These are phyloP conservation scores for Pleurotus eryngii DNA, from an alignment of 768 basidiomycete genomes.

Conservation along the genomic window DNA sequence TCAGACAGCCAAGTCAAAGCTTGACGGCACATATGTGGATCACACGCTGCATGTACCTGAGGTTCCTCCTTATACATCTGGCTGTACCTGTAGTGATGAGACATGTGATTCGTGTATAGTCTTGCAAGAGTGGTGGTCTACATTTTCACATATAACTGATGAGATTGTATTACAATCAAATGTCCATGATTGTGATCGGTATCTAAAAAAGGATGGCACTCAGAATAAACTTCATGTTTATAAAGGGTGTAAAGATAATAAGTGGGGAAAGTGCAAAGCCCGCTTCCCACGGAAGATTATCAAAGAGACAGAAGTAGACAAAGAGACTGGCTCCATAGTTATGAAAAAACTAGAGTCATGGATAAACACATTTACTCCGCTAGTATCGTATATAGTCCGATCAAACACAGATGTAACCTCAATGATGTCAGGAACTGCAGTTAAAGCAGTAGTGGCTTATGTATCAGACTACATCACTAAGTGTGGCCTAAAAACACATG, in stretches of 20 bases:
- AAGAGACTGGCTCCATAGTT: constrained; percentile 20
- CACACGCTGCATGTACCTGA: constrained; percentile 22
- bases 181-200: not conserved
- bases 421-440: constrained; percentile 22
- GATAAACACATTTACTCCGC: constrained; percentile 1
- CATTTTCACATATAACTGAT: constrained; percentile 19
- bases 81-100: constrained; percentile 10
- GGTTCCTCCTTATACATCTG: constrained; percentile 13
- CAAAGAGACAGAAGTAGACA: constrained; percentile 22
- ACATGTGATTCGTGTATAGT: constrained; percentile 8
- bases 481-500: constrained; percentile 18
- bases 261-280: constrained; percentile 25
- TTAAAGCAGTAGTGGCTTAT: constrained; percentile 24
- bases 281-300: constrained; percentile 27
- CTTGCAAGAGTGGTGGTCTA: constrained; percentile 14
- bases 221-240: constrained; percentile 8
- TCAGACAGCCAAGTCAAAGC: not conserved
- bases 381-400: not conserved
- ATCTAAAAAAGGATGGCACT: constrained; percentile 1
- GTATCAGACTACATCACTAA: constrained; percentile 29
- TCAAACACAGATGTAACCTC: not conserved
- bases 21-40: constrained; percentile 10
- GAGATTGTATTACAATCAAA: constrained; percentile 16
- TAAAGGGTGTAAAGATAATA: constrained; percentile 22
- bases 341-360: constrained; percentile 1